Evolutionary conservation across 164 flowering plant species (phyloP).

Genomic region (Hamamelis virginiana): DNA sequence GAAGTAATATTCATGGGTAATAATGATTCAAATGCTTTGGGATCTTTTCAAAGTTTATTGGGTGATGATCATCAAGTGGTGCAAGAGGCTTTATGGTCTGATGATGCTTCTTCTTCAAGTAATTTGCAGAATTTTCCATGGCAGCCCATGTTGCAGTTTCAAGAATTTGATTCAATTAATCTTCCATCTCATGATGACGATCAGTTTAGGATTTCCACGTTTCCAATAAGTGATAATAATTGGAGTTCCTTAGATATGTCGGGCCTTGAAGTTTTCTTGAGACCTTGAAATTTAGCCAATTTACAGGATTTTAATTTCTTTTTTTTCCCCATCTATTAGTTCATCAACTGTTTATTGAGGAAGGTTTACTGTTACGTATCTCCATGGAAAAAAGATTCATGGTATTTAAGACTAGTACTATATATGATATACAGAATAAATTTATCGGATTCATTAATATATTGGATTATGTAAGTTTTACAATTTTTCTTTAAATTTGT

Average conservation of each 20-base stretch:
- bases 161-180: conserved; percentile 24
- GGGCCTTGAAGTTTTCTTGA: conserved; percentile 22
- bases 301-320: neutral
- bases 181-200: too few relatives aligned
- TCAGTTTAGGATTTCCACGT: too few relatives aligned
- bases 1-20: neutral
- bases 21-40: conserved; percentile 6
- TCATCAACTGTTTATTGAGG: neutral
- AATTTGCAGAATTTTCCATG: conserved; percentile 21
- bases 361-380: neutral
- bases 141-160: conserved; percentile 26
- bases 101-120: conserved; percentile 4
- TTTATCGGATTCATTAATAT: too few relatives aligned
- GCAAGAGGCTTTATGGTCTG: conserved; percentile 33
- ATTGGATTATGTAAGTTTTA: too few relatives aligned
- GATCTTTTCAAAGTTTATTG: conserved; percentile 16
- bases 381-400: neutral
- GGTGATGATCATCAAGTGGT: conserved; percentile 14
- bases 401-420: too few relatives aligned
- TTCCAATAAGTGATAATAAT: conserved; percentile 20
- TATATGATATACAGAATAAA: too few relatives aligned
- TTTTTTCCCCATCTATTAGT: neutral
- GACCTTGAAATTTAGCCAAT: conserved; percentile 12
- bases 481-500: too few relatives aligned
- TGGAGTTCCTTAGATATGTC: conserved; percentile 45